These are phyloP conservation scores for Penicillium concentricum DNA, from an alignment of 2,329 filamentous ascomycete species.

Conservation along the genomic window DNA sequence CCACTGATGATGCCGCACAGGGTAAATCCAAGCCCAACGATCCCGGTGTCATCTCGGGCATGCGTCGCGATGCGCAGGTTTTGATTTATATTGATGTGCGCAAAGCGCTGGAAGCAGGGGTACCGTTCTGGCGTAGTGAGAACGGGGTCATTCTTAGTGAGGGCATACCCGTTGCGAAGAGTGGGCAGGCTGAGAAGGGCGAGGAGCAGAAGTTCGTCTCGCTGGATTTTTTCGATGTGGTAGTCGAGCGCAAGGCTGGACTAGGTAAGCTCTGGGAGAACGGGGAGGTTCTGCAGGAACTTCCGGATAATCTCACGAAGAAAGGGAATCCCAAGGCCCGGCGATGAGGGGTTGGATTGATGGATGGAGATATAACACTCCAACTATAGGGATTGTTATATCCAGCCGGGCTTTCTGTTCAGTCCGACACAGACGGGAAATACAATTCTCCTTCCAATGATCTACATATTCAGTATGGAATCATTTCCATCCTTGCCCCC, in stretches of 20 bases:
- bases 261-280: conserved; percentile 65
- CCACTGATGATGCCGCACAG: conserved; percentile 16
- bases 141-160: conserved; percentile 69
- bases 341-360: background rate
- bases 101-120: conserved; percentile 59
- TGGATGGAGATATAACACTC: background rate
- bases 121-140: conserved; percentile 76
- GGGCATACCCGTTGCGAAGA: conserved; percentile 39
- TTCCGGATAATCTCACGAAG: conserved; percentile 44
- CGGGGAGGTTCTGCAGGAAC: conserved; percentile 54
- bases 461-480: background rate
- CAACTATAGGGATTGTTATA: background rate
- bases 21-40: conserved; percentile 14
- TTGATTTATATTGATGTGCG: conserved; percentile 74
- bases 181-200: conserved; percentile 50
- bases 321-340: conserved; percentile 35
- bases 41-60: conserved; percentile 68
- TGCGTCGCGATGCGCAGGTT: conserved; percentile 74
- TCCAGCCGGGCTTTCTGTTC: background rate
- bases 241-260: conserved; percentile 72
- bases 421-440: background rate
- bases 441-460: background rate
- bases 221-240: conserved; percentile 67
- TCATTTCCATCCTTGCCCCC: background rate
- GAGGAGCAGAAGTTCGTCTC: conserved; percentile 58